phyloP scores from a whole-genome alignment of 1,139 yeast genomes.

The Geotrichum citri-aurantii region DNA sequence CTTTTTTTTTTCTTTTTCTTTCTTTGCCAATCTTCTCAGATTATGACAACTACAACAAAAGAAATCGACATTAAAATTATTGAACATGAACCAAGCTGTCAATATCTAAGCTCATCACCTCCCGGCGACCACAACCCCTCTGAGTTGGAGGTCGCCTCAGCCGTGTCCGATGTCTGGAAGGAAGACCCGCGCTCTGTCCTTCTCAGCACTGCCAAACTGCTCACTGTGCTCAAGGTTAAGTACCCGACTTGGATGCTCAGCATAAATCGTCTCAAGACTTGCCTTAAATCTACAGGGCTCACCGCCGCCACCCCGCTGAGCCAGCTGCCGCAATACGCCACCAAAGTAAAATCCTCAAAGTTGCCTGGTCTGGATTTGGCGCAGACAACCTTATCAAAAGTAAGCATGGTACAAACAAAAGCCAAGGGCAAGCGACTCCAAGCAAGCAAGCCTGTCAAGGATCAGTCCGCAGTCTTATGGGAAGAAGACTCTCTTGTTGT shows the following conservation, averaged over 20 bases:
- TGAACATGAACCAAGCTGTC: neutral
- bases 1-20: neutral
- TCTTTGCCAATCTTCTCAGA: neutral
- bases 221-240: constrained; percentile 38
- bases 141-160: constrained; percentile 58
- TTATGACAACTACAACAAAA: neutral
- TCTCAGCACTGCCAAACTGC: constrained; percentile 51
- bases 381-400: constrained; percentile 26
- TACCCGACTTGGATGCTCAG: constrained; percentile 14
- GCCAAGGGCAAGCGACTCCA: constrained; percentile 36
- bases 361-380: constrained; percentile 5
- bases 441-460: constrained; percentile 37
- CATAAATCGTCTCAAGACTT: constrained; percentile 8
- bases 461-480: constrained; percentile 48
- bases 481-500: constrained; percentile 57
- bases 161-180: constrained; percentile 61
- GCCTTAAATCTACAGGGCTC: constrained; percentile 9
- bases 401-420: constrained; percentile 43
- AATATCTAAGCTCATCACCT: neutral
- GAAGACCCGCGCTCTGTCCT: constrained; percentile 59
- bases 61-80: constrained; percentile 6
- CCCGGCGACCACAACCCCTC: constrained; percentile 41
- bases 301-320: neutral
- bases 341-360: constrained; percentile 44
- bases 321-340: constrained; percentile 24